Evolutionary conservation across 495 filamentous ascomycete species (phyloP), one percentile per base, ranked within the genome.

Genomic region (Daldinia concentrica): DNA sequence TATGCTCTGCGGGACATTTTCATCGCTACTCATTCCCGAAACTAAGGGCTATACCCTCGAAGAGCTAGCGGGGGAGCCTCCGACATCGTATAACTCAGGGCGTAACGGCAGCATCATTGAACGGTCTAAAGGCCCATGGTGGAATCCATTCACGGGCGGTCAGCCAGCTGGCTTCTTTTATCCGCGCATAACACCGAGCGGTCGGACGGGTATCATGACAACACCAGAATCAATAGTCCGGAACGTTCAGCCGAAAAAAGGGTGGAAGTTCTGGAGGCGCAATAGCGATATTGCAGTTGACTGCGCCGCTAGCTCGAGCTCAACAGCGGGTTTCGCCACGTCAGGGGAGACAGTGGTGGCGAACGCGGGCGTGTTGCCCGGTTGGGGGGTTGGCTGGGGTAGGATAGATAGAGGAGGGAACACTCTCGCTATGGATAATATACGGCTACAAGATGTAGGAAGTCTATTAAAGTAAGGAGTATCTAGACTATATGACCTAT

Each of bases 1-100:
- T 80, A 93, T 94, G 91, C 82, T 93, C 36, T 85, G 80, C 56
- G 91, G 91, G 68, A 82, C 87, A 58, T 82, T 91, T 45, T 89
- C 87, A 4, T 87, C 88, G 4, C 74, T 91, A 6, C 75, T 93
- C 48, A 89, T 94, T 48, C 92, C 92, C 0, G 92, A 93, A 80
- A 93, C 91, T 1, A 93, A 92, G 81, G 84, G 90, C 3, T 84
- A 87, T 76, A 92, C 87, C 0, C 79, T 89, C 30, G 87, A 89
- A 73, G 79, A 85, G 59, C 75, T 89, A 51, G 79, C 85, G 4
- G 85, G 81, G 0, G 87, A 88, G 59, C 71, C 72, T 32, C 75
- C 76, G 17, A 80, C 76, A 8, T 76, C 72, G 30, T 78, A 78
- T 62, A 80, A 78, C 69, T 73, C 73, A 8, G 77, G 76, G 3